Evolutionary conservation across 768 basidiomycete genomes (phyloP).

Genomic region (Termitomyces sp.): DNA sequence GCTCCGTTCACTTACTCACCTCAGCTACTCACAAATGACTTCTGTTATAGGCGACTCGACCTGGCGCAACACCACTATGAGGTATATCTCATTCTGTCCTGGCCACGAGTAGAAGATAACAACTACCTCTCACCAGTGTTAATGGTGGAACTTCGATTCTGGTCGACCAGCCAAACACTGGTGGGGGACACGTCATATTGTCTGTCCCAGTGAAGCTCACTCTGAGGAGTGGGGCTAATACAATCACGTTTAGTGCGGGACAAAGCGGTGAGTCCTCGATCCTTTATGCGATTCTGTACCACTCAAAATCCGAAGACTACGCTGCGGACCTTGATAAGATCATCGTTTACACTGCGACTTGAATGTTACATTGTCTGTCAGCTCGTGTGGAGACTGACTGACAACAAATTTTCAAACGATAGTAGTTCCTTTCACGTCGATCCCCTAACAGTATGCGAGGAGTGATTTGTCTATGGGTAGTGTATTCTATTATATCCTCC

Average conservation of each 20-base stretch:
- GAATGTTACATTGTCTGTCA: constrained; percentile 2
- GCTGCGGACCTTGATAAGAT: constrained; percentile 59
- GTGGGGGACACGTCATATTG: constrained; percentile 45
- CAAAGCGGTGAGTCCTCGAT: constrained; percentile 39
- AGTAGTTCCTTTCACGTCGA: too few relatives aligned
- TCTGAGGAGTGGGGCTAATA: constrained; percentile 44
- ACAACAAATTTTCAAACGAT: neutral
- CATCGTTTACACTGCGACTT: constrained; percentile 45
- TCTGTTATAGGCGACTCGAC: constrained; percentile 38
- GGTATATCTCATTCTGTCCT: constrained; percentile 21
- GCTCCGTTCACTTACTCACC: neutral
- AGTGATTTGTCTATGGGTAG: neutral
- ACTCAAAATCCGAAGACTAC: constrained; percentile 30
- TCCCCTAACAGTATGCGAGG: neutral
- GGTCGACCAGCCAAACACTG: constrained; percentile 54
- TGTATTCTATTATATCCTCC: constrained; percentile 7
- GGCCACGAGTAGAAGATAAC: neutral
- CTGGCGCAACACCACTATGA: constrained; percentile 56
- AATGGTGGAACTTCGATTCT: constrained; percentile 49
- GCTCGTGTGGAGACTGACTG: neutral
- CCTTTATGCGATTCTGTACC: neutral
- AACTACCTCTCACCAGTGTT: constrained; percentile 28
- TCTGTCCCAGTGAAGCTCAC: constrained; percentile 51
- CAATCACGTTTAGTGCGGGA: constrained; percentile 41
- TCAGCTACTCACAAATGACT: neutral